Base-by-base conservation (phyloP, 2,329 filamentous ascomycete species). In the Annulohypoxylon truncatum region DNA sequence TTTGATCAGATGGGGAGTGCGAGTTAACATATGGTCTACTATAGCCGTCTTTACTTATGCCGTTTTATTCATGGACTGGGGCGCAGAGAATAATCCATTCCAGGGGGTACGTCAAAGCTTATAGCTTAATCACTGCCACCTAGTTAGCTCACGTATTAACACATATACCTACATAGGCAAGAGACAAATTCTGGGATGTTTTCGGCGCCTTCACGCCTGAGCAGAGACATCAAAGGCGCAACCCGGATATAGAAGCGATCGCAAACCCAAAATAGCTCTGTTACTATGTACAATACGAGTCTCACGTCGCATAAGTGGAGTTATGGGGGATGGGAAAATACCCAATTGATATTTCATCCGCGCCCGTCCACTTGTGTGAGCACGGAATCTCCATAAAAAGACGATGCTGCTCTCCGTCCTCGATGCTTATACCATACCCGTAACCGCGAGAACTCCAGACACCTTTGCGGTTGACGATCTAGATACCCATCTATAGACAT, bases 31-130 rank as follows among this genome's bases (percentile, higher is more conserved):
- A 24, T n/a, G 15, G 42, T 40, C 18, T 42, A 52, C 15, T 51
- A 20, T 66, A 87, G 85, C 82, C 76, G 84, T 88, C 31, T 69
- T 82, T 8, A 77, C 83, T 22, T 91, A 90, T 71, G 81, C 84
- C 26, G 82, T 89, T 28, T 77, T 91, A 59, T 90, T 89, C 75
- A 83, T 90, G 82, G 87, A 91, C 68, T 87, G 83, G 83, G 77
- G 80, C 22, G 74, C 75, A 8, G 79, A 82, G 22, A 74, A 78
- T 2, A 81, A 82, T 50, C 85, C 85, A 2, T 87, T 88, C 67
- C 78, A 84, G 67, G 80, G 78, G 33, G 84, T 87, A 80, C 69
- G 84, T 68, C 15, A 20, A 31, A 15, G 18, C 13, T 18, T 18
- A 15, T 33, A 48, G 52, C 2, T 15, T 10, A 2, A 12, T 1